phyloP scores from a whole-genome alignment of 1,139 yeast species.

The Saccharomyces hybrid region DNA sequence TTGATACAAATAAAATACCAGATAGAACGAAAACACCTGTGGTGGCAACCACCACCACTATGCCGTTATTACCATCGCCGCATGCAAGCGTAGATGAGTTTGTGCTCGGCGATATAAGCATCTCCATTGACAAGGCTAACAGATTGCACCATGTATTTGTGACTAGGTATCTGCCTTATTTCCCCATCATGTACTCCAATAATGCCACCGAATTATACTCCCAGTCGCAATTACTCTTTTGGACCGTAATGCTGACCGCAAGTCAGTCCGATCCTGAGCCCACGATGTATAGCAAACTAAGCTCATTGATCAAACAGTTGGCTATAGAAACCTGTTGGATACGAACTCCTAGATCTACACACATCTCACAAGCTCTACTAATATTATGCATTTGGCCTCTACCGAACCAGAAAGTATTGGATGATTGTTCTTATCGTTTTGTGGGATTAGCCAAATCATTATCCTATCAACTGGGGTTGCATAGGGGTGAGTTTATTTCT shows the following conservation, averaged over 20 bases:
- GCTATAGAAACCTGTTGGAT: constrained; percentile 94
- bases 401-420: constrained; percentile 87
- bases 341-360: constrained; percentile 87
- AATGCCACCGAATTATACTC: constrained; percentile 73
- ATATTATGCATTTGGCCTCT: constrained; percentile 86
- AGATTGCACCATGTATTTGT: constrained; percentile 66
- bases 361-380: constrained; percentile 80
- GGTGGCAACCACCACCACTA: constrained; percentile 27
- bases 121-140: constrained; percentile 60
- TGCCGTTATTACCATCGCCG: constrained; percentile 30
- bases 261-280: constrained; percentile 85
- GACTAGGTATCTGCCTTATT: constrained; percentile 58
- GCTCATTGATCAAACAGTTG: constrained; percentile 75
- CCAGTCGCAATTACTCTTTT: constrained; percentile 76
- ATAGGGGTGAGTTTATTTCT: constrained; percentile 83
- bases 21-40: constrained; percentile 12
- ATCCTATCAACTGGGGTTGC: constrained; percentile 85
- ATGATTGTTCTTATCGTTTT: constrained; percentile 85
- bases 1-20: background rate
- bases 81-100: constrained; percentile 46
- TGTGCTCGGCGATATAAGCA: constrained; percentile 63
- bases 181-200: constrained; percentile 69
- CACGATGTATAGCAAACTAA: constrained; percentile 63
- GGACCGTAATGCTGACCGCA: constrained; percentile 87
- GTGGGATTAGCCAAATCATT: constrained; percentile 79